Evolutionary conservation across 1,284 basidiomycete genomes (phyloP).

Genomic region (Flammula alnicola): DNA sequence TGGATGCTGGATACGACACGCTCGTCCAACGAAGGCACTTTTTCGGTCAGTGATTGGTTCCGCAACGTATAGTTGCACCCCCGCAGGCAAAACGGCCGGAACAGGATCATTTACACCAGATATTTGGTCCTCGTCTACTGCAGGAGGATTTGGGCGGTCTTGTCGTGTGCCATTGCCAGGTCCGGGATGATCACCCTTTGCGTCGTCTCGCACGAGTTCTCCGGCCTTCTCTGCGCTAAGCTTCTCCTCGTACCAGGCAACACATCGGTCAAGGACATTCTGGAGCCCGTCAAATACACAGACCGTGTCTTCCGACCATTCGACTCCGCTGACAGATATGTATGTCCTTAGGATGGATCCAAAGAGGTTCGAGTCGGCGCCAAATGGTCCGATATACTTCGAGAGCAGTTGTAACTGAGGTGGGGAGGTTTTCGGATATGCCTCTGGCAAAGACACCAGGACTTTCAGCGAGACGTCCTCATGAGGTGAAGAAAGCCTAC

Average conservation of each 20-base stretch:
- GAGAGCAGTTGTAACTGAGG: slow-evolving; percentile 88
- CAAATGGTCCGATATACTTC: slow-evolving; percentile 82
- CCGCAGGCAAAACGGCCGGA: slow-evolving; percentile 51
- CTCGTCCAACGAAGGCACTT: slow-evolving; percentile 83
- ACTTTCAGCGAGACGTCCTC: slow-evolving; percentile 64
- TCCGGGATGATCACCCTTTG: slow-evolving; percentile 32
- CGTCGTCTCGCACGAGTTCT: slow-evolving; percentile 63
- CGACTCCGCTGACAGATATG: slow-evolving; percentile 76
- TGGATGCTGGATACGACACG: slow-evolving; percentile 79
- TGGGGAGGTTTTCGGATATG: slow-evolving; percentile 73
- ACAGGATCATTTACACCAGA: slow-evolving; percentile 19
- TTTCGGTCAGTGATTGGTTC: slow-evolving; percentile 85
- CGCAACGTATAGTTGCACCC: slow-evolving; percentile 66
- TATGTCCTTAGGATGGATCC: slow-evolving; percentile 82
- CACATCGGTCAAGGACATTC: slow-evolving; percentile 70
- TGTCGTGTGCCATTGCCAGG: slow-evolving; percentile 7
- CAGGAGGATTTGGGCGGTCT: slow-evolving; percentile 1
- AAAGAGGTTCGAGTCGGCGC: slow-evolving; percentile 73
- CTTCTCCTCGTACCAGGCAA: slow-evolving; percentile 73
- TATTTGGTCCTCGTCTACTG: slow-evolving; percentile 14
- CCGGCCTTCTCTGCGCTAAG: slow-evolving; percentile 60
- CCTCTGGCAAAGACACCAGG: slow-evolving; percentile 73
- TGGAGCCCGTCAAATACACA: slow-evolving; percentile 91
- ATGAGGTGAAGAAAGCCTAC: slow-evolving; percentile 58
- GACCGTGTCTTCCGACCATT: slow-evolving; percentile 74